phyloP scores from a whole-genome alignment of 108 stramenopile genomes.

The Schizochytrium sp. region DNA sequence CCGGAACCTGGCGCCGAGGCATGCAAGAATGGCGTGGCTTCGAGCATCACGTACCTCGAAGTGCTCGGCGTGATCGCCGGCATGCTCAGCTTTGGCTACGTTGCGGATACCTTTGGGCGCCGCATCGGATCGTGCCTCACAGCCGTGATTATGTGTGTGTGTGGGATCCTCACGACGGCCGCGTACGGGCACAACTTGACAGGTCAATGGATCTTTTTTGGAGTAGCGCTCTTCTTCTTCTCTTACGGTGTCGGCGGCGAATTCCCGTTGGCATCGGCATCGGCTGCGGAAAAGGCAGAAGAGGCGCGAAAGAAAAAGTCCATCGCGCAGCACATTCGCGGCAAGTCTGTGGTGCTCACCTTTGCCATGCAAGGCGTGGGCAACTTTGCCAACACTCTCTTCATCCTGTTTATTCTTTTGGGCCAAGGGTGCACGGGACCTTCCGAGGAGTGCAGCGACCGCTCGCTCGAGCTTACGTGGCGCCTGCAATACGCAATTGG shows the following conservation, averaged over 20 bases:
- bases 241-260: constrained; percentile 54
- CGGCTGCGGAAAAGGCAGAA: constrained; percentile 23
- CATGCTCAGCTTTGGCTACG: constrained; percentile 14
- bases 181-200: not conserved
- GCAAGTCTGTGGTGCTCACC: constrained; percentile 27
- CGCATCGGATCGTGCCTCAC: not conserved
- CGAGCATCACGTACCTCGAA: not conserved
- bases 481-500: constrained; percentile 10
- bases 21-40: not conserved
- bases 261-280: constrained; percentile 46
- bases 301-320: not conserved
- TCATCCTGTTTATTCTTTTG: not conserved
- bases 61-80: not conserved
- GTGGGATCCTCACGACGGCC: not conserved
- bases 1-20: not conserved
- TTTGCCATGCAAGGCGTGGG: constrained; percentile 55
- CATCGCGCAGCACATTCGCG: constrained; percentile 9
- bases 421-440: constrained; percentile 13
- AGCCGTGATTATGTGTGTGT: not conserved
- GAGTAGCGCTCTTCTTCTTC: not conserved
- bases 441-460: constrained; percentile 15
- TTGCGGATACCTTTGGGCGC: not conserved
- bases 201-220: not conserved
- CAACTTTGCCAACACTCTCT: not conserved
- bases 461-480: constrained; percentile 19